phyloP scores from a whole-genome alignment of 192 early-diverging fungal genomes.

The Pecoramyces ruminantium region DNA sequence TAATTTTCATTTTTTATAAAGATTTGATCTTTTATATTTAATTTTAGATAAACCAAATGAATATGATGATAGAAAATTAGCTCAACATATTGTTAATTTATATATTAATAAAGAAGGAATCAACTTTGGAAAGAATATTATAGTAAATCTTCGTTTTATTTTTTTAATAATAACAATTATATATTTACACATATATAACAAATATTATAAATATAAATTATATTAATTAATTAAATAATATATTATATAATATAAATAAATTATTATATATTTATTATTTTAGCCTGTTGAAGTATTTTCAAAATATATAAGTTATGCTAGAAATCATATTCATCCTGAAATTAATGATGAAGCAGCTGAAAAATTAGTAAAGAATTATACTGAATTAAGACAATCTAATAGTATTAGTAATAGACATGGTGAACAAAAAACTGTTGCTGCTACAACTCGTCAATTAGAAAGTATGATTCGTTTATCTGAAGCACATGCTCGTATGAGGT shows the following conservation, averaged over 20 bases:
- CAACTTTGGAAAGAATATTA: constrained; percentile 9
- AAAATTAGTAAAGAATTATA: constrained; percentile 62
- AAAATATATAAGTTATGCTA: constrained; percentile 82
- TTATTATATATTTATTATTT: no score
- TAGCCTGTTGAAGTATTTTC: constrained; percentile 67
- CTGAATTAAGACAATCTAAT: constrained; percentile 49
- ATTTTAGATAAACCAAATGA: constrained; percentile 83
- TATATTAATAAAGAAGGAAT: constrained; percentile 47
- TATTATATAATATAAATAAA: no score
- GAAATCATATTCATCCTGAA: constrained; percentile 51
- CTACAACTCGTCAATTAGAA: constrained; percentile 88
- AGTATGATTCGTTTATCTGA: constrained; percentile 93
- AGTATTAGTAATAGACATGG: constrained; percentile 5
- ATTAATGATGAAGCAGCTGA: constrained; percentile 56
- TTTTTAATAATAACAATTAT: constrained; percentile 11
- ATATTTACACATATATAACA: constrained; percentile 1
- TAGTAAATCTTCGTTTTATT: constrained; percentile 10
- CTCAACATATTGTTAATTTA: constrained; percentile 70
- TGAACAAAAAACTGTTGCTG: constrained; percentile 33
- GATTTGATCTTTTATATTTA: constrained; percentile 88
- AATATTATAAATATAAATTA: no score
- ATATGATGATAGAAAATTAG: constrained; percentile 64
- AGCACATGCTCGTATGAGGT: constrained; percentile 78
- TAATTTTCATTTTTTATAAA: background rate
- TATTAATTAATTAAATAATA: no score